Evolutionary conservation across 2,329 filamentous ascomycete genomes (phyloP).

Genomic region (Epicoccum nigrum): DNA sequence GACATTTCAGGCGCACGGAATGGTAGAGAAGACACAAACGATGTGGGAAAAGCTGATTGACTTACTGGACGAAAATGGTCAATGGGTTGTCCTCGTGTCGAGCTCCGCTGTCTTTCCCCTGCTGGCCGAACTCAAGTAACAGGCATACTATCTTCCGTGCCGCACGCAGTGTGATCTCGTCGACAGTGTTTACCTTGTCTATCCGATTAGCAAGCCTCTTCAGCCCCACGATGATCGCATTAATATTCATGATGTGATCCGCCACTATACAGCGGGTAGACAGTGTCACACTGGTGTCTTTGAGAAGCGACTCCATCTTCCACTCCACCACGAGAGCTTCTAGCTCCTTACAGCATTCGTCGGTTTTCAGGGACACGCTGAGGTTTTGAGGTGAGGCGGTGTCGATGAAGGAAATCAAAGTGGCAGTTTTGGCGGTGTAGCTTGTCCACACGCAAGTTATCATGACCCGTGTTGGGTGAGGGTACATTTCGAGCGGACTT

Average conservation of each 20-base stretch:
- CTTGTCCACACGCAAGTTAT: conserved; percentile 27
- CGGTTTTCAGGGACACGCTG: conserved; percentile 13
- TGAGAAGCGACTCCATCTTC: conserved; percentile 25
- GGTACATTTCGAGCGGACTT: conserved; percentile 25
- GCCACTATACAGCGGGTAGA: conserved; percentile 26
- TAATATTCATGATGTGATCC: conserved; percentile 34
- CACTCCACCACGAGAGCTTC: conserved; percentile 31
- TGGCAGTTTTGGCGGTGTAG: conserved; percentile 27
- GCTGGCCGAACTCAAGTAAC: conserved; percentile 30
- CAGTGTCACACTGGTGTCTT: conserved; percentile 3
- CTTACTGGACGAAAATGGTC: conserved; percentile 25
- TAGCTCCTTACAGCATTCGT: conserved; percentile 25
- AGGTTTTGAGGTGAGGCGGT: not conserved
- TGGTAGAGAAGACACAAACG: no score
- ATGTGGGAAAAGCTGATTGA: not conserved
- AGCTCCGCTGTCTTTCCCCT: not conserved
- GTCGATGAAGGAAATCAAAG: conserved; percentile 29
- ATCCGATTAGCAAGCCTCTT: conserved; percentile 22
- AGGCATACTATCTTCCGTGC: conserved; percentile 33
- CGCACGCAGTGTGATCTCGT: conserved; percentile 26
- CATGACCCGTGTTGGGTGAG: conserved; percentile 21
- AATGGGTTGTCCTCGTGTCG: not conserved
- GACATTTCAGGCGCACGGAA: no score
- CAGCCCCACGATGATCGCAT: conserved; percentile 35
- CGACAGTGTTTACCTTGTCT: conserved; percentile 11